Evolutionary conservation across 2,329 filamentous ascomycete species (phyloP).

Genomic region (Botryotinia narcissicola): DNA sequence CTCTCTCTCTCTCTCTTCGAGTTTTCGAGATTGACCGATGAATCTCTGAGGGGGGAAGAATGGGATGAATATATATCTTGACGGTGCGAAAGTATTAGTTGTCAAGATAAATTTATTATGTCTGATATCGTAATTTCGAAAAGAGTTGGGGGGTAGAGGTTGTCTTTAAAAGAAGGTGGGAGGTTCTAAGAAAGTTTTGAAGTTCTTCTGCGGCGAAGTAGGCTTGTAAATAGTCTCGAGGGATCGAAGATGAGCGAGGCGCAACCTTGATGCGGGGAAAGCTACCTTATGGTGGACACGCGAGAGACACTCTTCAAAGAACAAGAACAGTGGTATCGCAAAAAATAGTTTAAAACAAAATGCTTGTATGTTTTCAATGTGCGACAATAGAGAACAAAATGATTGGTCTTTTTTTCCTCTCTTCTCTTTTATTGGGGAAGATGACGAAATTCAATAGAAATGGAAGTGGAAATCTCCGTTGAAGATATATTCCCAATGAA

Average conservation of each 20-base stretch:
- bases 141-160: neutral
- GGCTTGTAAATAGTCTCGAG: slow-evolving; percentile 18
- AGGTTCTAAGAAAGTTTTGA: neutral
- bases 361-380: slow-evolving; percentile 15
- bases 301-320: slow-evolving; percentile 19
- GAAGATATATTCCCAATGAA: slow-evolving; percentile 2
- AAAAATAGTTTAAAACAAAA: slow-evolving; percentile 5
- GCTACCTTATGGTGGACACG: slow-evolving; percentile 19
- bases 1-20: slow-evolving; percentile 7
- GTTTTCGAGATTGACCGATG: neutral
- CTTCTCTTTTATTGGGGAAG: neutral
- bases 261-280: slow-evolving; percentile 22
- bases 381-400: slow-evolving; percentile 8
- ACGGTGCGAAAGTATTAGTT: neutral
- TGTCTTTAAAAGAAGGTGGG: slow-evolving; percentile 4
- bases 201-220: slow-evolving; percentile 13
- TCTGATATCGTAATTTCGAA: neutral
- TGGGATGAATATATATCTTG: slow-evolving; percentile 1
- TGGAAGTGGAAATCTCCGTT: slow-evolving; percentile 10
- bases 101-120: neutral
- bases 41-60: neutral
- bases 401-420: slow-evolving; percentile 7
- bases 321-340: neutral
- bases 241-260: slow-evolving; percentile 21
- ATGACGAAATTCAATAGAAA: slow-evolving; percentile 2